A percentile compares a stretch with the other conserved stretches of the same genome.
phyloP scores from a whole-genome alignment of 495 filamentous ascomycete species.

The Tuber borchii region DNA sequence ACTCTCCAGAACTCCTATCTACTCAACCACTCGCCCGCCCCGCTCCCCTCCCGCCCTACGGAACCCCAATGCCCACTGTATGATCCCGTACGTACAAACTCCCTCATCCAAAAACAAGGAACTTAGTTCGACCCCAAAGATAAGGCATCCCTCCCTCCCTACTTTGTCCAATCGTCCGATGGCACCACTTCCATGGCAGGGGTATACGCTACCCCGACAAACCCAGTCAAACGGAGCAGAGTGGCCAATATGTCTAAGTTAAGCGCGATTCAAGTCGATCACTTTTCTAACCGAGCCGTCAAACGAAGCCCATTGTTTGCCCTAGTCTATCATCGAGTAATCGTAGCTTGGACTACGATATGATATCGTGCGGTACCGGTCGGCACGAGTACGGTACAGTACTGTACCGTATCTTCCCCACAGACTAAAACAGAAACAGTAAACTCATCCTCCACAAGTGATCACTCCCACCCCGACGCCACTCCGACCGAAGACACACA shows the following conservation, averaged over 20 bases:
- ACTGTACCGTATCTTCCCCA: neutral
- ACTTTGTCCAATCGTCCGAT: neutral
- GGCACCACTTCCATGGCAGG: neutral
- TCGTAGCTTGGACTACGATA: neutral
- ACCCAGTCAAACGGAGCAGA: neutral
- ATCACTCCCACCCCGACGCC: neutral
- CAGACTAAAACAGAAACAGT: neutral
- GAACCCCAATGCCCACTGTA: neutral
- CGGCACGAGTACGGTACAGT: neutral
- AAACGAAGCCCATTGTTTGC: neutral
- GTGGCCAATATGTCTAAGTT: neutral
- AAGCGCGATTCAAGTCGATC: neutral
- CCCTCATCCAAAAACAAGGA: neutral
- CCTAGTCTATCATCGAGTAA: neutral
- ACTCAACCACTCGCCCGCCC: too few species aligned
- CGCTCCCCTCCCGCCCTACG: neutral
- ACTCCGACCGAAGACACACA: neutral
- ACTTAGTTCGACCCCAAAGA: neutral
- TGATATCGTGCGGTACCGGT: too few species aligned
- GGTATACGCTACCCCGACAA: neutral
- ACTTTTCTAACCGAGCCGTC: neutral
- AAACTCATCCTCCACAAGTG: neutral
- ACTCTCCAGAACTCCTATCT: neutral
- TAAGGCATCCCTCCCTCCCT: neutral
- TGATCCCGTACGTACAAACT: neutral